A percentile compares a stretch with the other conserved stretches of the same genome.
Conservation (phyloP, 768 basidiomycete genomes). For the Clavulina sp. region DNA sequence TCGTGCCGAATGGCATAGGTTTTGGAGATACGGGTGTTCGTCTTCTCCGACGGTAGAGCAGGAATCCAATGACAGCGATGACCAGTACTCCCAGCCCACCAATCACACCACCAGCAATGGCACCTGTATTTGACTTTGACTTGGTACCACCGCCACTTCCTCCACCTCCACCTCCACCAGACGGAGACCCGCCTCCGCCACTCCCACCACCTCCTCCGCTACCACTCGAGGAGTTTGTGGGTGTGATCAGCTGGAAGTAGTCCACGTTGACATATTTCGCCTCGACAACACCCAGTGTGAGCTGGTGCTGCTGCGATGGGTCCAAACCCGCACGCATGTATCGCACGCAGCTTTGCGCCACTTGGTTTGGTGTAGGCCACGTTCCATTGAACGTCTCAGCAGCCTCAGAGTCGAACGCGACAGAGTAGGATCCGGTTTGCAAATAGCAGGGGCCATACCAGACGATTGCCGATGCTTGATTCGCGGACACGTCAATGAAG, state of each 20-base stretch:
- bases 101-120: slow-evolving; percentile 5
- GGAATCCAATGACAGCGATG: not conserved
- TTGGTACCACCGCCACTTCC: not conserved
- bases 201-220: no score
- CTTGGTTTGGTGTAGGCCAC: not conserved
- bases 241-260: no score
- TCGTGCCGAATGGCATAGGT: no score
- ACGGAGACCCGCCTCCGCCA: no score
- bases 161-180: no score
- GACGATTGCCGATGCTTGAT: not conserved
- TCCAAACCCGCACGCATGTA: not conserved
- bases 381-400: not conserved
- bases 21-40: no score
- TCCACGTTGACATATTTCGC: no score
- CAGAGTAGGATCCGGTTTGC: not conserved
- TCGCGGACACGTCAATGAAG: no score
- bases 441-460: not conserved
- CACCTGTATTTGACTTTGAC: not conserved
- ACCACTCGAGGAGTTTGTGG: no score
- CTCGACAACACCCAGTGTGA: not conserved
- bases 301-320: not conserved
- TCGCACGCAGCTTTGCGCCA: not conserved
- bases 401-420: not conserved
- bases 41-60: not conserved
- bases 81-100: slow-evolving; percentile 1